A percentile compares a stretch with the other conserved stretches of the same genome.
Evolutionary conservation across 805 yeast genomes (phyloP).

Genomic region (Debaryomyces maramus): DNA sequence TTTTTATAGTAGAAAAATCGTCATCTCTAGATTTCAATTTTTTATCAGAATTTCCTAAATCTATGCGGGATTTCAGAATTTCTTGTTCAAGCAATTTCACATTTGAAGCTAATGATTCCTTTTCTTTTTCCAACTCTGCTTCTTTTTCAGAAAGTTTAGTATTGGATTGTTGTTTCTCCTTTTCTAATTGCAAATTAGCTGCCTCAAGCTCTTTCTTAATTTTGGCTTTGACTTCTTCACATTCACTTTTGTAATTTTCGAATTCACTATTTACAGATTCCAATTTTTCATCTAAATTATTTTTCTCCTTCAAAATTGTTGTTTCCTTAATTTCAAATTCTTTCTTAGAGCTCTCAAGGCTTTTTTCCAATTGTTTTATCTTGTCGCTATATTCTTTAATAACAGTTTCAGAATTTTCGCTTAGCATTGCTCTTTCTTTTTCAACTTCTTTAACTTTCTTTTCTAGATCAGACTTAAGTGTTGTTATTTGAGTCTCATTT

Average conservation of each 20-base stretch:
- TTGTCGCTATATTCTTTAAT: constrained; percentile 50
- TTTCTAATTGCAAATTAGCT: neutral
- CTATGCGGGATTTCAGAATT: neutral
- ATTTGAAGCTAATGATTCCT: neutral
- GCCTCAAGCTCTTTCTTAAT: neutral
- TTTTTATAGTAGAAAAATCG: neutral
- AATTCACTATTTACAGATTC: neutral
- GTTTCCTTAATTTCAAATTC: constrained; percentile 11
- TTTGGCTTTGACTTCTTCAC: neutral
- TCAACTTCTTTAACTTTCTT: constrained; percentile 47
- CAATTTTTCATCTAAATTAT: neutral
- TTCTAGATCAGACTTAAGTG: constrained; percentile 33
- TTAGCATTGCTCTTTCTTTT: constrained; percentile 47
- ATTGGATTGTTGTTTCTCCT: neutral
- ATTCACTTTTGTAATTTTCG: neutral
- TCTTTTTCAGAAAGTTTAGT: neutral
- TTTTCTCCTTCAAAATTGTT: neutral
- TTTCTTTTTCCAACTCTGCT: constrained; percentile 3
- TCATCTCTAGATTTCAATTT: no score
- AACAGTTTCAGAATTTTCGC: constrained; percentile 50
- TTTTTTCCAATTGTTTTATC: constrained; percentile 43
- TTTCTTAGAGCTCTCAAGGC: constrained; percentile 14
- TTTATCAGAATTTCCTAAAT: no score
- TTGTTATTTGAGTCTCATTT: constrained; percentile 26
- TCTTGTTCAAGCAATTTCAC: neutral